phyloP scores from a whole-genome alignment of 192 early-diverging fungal genomes.

The Cladochytrium replicatum region DNA sequence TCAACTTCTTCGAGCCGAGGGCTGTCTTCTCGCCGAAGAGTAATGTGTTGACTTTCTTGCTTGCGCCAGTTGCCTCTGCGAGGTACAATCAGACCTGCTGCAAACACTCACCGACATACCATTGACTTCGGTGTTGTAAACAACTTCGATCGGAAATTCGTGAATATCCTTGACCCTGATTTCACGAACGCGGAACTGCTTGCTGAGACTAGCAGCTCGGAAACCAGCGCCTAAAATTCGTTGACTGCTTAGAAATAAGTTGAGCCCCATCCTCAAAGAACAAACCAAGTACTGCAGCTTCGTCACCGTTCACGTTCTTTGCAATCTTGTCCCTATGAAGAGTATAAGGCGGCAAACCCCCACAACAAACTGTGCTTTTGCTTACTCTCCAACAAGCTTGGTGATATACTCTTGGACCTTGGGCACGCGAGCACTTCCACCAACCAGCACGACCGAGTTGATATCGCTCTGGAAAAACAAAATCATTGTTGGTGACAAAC shows the following conservation, averaged over 20 bases:
- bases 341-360: background rate
- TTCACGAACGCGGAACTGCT: slow-evolving; percentile 79
- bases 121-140: slow-evolving; percentile 36
- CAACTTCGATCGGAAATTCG: slow-evolving; percentile 53
- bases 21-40: slow-evolving; percentile 58
- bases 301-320: slow-evolving; percentile 90
- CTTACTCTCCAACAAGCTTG: slow-evolving; percentile 59
- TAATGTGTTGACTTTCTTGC: slow-evolving; percentile 32
- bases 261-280: too few species aligned
- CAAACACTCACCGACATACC: too few species aligned
- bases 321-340: slow-evolving; percentile 72
- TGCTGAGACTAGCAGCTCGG: slow-evolving; percentile 72
- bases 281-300: slow-evolving; percentile 87
- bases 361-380: too few species aligned
- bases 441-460: slow-evolving; percentile 84
- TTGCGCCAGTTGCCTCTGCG: background rate
- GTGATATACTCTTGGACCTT: slow-evolving; percentile 64
- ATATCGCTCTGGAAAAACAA: slow-evolving; percentile 49
- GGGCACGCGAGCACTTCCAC: slow-evolving; percentile 85
- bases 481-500: too few species aligned
- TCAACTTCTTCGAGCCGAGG: slow-evolving; percentile 72
- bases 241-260: too few species aligned
- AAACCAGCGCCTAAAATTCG: slow-evolving; percentile 88
- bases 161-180: slow-evolving; percentile 81
- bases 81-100: background rate